Evolutionary conservation across 2,329 filamentous ascomycete species (phyloP).

Genomic region (Aspergillus sergii): DNA sequence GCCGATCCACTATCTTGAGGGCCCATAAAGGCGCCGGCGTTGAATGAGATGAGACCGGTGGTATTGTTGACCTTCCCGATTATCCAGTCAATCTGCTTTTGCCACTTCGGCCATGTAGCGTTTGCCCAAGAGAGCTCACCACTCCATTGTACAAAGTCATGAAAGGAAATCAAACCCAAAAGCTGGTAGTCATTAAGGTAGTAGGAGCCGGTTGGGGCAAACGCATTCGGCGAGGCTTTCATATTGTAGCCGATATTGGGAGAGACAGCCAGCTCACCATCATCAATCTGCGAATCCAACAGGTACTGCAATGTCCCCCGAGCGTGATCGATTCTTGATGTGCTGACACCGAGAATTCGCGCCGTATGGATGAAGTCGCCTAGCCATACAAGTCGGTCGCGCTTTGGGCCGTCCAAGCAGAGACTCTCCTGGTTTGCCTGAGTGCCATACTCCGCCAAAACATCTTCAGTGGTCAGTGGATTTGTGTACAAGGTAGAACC

Average conservation of each 20-base stretch:
- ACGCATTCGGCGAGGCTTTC: neutral
- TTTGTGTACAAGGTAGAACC: constrained; percentile 20
- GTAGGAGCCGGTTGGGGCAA: neutral
- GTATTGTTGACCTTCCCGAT: neutral
- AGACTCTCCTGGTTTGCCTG: constrained; percentile 29
- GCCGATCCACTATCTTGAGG: constrained; percentile 6
- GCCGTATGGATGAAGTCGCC: constrained; percentile 24
- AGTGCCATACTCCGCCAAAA: constrained; percentile 19
- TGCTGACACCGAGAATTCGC: constrained; percentile 20
- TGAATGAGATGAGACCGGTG: neutral
- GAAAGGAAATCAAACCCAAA: neutral
- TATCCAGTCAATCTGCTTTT: neutral
- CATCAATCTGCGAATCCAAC: constrained; percentile 14
- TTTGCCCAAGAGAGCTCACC: neutral
- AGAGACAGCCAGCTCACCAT: constrained; percentile 14
- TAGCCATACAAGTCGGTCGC: constrained; percentile 51
- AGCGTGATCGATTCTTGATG: constrained; percentile 15
- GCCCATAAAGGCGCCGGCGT: constrained; percentile 24
- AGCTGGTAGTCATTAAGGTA: neutral
- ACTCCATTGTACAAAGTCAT: neutral
- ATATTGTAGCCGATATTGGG: constrained; percentile 16
- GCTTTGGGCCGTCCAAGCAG: constrained; percentile 58
- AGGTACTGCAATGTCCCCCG: constrained; percentile 16
- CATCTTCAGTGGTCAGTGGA: constrained; percentile 5
- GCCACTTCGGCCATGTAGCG: neutral